A percentile compares a stretch with the other conserved stretches of the same genome.
Evolutionary conservation across 495 filamentous ascomycete species (phyloP).

Genomic region (Aspergillus mulundensis): DNA sequence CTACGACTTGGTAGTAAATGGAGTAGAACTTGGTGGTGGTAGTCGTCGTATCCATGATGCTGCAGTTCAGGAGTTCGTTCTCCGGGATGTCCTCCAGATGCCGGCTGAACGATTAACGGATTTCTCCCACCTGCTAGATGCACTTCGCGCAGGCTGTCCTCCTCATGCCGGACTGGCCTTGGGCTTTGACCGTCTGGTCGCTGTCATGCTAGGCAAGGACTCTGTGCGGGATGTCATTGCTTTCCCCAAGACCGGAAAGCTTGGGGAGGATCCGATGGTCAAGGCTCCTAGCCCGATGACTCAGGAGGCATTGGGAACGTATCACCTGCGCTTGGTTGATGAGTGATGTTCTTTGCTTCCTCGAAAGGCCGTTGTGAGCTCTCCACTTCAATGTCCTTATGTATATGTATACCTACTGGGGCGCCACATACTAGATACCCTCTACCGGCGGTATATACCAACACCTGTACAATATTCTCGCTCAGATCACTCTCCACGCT

Average conservation of each 20-base stretch:
- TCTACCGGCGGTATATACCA: neutral
- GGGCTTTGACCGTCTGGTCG: conserved; percentile 86
- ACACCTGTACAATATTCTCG: neutral
- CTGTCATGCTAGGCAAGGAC: conserved; percentile 70
- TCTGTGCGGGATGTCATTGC: conserved; percentile 89
- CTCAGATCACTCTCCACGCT: too few relatives aligned
- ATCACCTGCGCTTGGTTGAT: conserved; percentile 45
- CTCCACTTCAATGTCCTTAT: neutral
- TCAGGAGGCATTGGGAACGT: conserved; percentile 60
- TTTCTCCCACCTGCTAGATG: conserved; percentile 80
- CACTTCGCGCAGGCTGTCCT: conserved; percentile 85
- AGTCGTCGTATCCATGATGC: conserved; percentile 89
- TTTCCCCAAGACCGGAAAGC: conserved; percentile 88
- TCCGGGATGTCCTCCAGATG: conserved; percentile 76
- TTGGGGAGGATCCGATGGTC: conserved; percentile 74
- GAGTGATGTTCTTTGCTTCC: neutral
- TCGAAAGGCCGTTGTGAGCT: neutral
- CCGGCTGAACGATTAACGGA: conserved; percentile 58
- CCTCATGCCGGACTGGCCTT: conserved; percentile 92
- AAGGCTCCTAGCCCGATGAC: conserved; percentile 65
- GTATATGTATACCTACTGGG: neutral
- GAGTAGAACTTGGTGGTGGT: conserved; percentile 89
- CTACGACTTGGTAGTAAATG: conserved; percentile 95
- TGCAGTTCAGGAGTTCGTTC: conserved; percentile 76
- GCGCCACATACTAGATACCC: neutral